Conservation (phyloP, 2,329 filamentous ascomycete genomes). For the Fusarium coffeatum region DNA sequence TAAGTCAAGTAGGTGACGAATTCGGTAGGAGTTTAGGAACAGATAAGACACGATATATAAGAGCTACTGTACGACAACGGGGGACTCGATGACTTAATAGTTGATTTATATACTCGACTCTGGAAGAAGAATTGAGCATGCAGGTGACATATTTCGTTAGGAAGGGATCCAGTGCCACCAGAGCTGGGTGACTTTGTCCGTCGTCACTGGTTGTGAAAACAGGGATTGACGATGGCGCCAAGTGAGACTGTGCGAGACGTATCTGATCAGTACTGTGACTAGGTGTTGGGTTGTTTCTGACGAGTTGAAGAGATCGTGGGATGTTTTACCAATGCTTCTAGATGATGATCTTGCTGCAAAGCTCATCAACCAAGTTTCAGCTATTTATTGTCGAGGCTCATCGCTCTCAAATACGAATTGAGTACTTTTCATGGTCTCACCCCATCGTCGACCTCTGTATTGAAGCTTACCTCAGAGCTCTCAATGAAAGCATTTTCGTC, state of each 20-base stretch:
- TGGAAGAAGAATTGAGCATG: conserved; percentile 19
- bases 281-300: conserved; percentile 15
- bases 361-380: background rate
- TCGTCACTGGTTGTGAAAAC: conserved; percentile 47
- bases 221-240: conserved; percentile 46
- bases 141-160: conserved; percentile 39
- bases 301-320: conserved; percentile 5
- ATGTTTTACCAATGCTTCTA: background rate
- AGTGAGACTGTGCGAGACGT: conserved; percentile 35
- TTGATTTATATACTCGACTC: conserved; percentile 28
- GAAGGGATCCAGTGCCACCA: conserved; percentile 28
- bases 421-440: conserved; percentile 28
- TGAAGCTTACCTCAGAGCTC: conserved; percentile 18
- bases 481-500: conserved; percentile 22
- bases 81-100: conserved; percentile 1
- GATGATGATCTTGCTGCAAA: background rate
- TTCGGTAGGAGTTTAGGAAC: conserved; percentile 5
- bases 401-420: conserved; percentile 30
- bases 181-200: conserved; percentile 40
- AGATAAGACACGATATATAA: conserved; percentile 11
- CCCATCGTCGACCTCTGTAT: conserved; percentile 7
- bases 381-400: background rate
- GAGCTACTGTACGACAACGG: conserved; percentile 1
- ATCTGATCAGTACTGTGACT: conserved; percentile 39
- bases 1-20: background rate